These are phyloP conservation scores for Auricularia cornea DNA, from an alignment of 768 basidiomycete species.

Conservation along the genomic window DNA sequence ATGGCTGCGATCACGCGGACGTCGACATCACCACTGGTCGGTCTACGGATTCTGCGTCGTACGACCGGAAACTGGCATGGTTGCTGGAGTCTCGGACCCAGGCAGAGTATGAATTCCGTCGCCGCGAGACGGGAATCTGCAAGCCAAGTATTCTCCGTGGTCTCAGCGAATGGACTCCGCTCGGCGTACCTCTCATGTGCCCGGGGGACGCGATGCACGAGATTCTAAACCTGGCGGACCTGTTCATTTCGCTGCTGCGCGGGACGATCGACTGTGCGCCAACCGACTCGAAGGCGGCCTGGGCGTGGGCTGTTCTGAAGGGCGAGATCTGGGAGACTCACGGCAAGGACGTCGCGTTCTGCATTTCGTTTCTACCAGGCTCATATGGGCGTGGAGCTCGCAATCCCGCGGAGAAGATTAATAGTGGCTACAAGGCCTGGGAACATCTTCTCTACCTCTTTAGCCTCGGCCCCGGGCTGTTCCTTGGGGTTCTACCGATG, in stretches of 20 bases:
- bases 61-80: slow-evolving; percentile 3
- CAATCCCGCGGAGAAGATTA: slow-evolving; percentile 32
- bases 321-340: slow-evolving; percentile 27
- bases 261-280: slow-evolving; percentile 5
- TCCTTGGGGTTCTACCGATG: not conserved
- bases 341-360: slow-evolving; percentile 23
- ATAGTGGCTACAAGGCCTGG: slow-evolving; percentile 34
- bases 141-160: slow-evolving; percentile 31
- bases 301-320: slow-evolving; percentile 16
- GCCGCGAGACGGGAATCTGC: slow-evolving; percentile 25
- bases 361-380: not conserved
- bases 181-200: slow-evolving; percentile 13
- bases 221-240: slow-evolving; percentile 7
- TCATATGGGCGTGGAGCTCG: slow-evolving; percentile 28
- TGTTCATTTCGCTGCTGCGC: slow-evolving; percentile 6
- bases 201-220: slow-evolving; percentile 33
- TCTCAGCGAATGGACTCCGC: slow-evolving; percentile 12
- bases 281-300: not conserved
- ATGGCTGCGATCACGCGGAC: slow-evolving; percentile 20
- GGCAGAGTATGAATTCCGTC: slow-evolving; percentile 1
- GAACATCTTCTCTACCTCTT: slow-evolving; percentile 28
- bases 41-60: not conserved
- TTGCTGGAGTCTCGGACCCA: not conserved
- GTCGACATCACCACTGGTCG: not conserved
- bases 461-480: slow-evolving; percentile 8